Base-by-base conservation (phyloP, 2,329 filamentous ascomycete species). In the Fonsecaea nubica region DNA sequence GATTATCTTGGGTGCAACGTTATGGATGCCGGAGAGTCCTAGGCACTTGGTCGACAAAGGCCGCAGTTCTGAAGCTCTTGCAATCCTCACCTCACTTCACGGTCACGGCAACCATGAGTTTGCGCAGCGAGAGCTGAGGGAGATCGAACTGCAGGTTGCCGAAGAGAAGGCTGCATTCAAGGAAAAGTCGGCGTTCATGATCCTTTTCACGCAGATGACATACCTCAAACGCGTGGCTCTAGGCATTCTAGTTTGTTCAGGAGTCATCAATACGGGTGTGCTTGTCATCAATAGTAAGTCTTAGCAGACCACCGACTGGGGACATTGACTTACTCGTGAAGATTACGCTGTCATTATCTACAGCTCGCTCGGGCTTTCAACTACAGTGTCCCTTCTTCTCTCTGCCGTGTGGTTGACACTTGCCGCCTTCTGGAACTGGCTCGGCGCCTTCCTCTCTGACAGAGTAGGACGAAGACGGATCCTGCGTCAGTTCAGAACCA, bases 11-110 rank as follows among this genome's bases (percentile, higher is more conserved):
- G 25, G 15, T 9, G 21, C 42, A 10, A 18, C 35, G 7, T 58
- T 58, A 15, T 53, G 48, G 48, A 53, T 53, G 48, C 89, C 88
- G 0, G 89, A 91, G 69, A 88, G 86, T 0, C 88, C 88, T 0
- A 81, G 89, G 0, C 90, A 86, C 85, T 82, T 89, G 40, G 72
- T 76, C 52, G 73, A 69, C 36, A 76, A 73, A 53, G 73, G 71
- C n/a, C 68, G 71, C 21, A 55, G 69, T 8, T 69, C 73, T 9
- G 62, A 74, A 33, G 75, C 73, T 4, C 65, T 72, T 10, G 15
- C 9, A 4, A 3, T 40, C 38, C 15, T 40, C 10, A 40, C 38
- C 13, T 13, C 10, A 1, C 38, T 40, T 13, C 38, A 40, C 38
- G 38, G 38, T 10, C 63, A 67, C 42, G 57, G 56, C 8, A 56